Evolutionary conservation across 495 filamentous ascomycete genomes (phyloP).

Genomic region (Parmelia sp.): DNA sequence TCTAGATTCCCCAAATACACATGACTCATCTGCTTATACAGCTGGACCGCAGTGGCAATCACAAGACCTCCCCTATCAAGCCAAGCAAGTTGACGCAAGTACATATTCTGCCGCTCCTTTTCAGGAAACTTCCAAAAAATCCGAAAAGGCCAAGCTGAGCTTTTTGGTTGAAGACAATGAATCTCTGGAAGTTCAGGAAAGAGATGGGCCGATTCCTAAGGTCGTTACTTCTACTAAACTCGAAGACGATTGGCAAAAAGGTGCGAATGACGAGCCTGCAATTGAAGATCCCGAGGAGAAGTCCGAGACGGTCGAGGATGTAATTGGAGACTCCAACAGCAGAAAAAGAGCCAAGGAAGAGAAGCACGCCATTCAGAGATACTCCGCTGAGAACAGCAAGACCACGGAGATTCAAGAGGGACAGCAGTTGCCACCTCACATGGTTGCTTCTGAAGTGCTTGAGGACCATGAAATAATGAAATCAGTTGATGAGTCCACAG

Average conservation of each 20-base stretch:
- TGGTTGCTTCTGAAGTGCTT: not conserved
- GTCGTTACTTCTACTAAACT: not conserved
- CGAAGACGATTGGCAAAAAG: not conserved
- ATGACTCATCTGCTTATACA: not conserved
- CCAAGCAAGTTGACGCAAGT: not conserved
- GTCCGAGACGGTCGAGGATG: not conserved
- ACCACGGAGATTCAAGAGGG: not conserved
- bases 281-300: not conserved
- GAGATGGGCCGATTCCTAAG: not conserved
- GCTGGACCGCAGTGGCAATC: not conserved
- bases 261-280: not conserved
- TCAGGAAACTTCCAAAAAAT: not conserved
- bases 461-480: not conserved
- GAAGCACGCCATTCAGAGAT: slow-evolving; percentile 3
- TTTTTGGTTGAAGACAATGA: not conserved
- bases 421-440: not conserved
- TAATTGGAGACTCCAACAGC: slow-evolving; percentile 23
- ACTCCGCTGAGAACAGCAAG: not conserved
- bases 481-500: not conserved
- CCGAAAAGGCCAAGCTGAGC: not conserved
- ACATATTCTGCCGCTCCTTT: not conserved
- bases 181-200: not conserved
- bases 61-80: not conserved
- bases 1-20: not conserved
- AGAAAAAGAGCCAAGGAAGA: slow-evolving; percentile 29